These are phyloP conservation scores for Suillus fuscotomentosus DNA, from an alignment of 768 basidiomycete species.

Conservation along the genomic window DNA sequence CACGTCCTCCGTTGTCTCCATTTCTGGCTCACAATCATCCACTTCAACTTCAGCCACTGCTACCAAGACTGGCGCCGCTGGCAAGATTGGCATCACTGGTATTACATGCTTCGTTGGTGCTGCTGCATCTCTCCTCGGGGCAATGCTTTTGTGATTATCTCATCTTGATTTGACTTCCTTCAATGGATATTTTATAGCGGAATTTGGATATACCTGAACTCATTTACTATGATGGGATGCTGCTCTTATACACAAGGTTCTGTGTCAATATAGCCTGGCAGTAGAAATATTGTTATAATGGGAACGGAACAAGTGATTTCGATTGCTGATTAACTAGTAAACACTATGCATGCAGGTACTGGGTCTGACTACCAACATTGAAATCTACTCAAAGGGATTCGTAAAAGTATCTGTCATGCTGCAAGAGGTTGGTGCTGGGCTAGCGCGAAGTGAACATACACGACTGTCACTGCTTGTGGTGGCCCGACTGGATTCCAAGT, in stretches of 20 bases:
- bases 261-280: conserved; percentile 7
- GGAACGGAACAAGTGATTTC: conserved; percentile 5
- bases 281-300: conserved; percentile 3
- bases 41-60: conserved; percentile 11
- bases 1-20: background rate
- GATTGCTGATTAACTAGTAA: conserved; percentile 1
- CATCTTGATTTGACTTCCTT: background rate
- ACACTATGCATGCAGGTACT: background rate
- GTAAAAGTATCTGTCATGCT: background rate
- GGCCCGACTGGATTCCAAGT: background rate
- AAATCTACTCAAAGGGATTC: background rate
- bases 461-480: background rate
- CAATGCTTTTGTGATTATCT: conserved; percentile 18
- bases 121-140: conserved; percentile 21
- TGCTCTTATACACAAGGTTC: background rate
- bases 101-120: conserved; percentile 21
- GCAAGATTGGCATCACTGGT: conserved; percentile 20
- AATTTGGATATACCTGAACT: background rate
- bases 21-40: background rate
- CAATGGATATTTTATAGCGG: background rate
- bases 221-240: background rate
- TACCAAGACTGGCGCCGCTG: conserved; percentile 13
- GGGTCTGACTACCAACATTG: background rate
- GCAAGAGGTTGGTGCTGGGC: background rate
- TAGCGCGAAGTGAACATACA: too few relatives aligned